phyloP scores from a whole-genome alignment of 108 stramenopile genomes.

The Seminavis robusta region DNA sequence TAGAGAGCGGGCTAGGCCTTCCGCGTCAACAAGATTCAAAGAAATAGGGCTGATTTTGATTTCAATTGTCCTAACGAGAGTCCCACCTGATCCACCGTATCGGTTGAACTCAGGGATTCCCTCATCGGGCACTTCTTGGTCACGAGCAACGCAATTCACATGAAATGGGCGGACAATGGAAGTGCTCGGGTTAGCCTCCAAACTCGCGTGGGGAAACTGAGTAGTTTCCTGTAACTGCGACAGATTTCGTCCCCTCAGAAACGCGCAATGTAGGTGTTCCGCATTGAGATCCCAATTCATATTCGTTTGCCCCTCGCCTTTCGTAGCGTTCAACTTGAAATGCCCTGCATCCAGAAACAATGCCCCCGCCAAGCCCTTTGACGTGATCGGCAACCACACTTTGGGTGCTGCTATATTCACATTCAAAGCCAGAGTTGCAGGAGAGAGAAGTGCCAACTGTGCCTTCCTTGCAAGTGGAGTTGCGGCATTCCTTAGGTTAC shows the following conservation, averaged over 20 bases:
- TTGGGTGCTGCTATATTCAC: conserved; percentile 71
- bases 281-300: conserved; percentile 40
- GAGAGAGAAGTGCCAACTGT: conserved; percentile 67
- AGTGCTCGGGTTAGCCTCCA: background rate
- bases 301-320: conserved; percentile 35
- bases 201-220: background rate
- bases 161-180: conserved; percentile 61
- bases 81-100: too few relatives aligned
- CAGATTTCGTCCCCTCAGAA: conserved; percentile 19
- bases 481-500: conserved; percentile 60
- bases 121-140: background rate
- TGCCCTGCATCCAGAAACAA: conserved; percentile 65
- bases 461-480: conserved; percentile 77
- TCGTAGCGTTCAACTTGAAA: conserved; percentile 34
- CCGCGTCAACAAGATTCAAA: conserved; percentile 73
- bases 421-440: conserved; percentile 46
- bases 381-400: conserved; percentile 66
- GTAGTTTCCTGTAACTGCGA: background rate
- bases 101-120: background rate
- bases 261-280: conserved; percentile 56
- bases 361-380: conserved; percentile 42
- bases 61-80: conserved; percentile 15
- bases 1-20: conserved; percentile 46
- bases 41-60: conserved; percentile 46
- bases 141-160: conserved; percentile 16